These are phyloP conservation scores for Exidia glandulosa DNA, from an alignment of 768 basidiomycete species.

Conservation along the genomic window DNA sequence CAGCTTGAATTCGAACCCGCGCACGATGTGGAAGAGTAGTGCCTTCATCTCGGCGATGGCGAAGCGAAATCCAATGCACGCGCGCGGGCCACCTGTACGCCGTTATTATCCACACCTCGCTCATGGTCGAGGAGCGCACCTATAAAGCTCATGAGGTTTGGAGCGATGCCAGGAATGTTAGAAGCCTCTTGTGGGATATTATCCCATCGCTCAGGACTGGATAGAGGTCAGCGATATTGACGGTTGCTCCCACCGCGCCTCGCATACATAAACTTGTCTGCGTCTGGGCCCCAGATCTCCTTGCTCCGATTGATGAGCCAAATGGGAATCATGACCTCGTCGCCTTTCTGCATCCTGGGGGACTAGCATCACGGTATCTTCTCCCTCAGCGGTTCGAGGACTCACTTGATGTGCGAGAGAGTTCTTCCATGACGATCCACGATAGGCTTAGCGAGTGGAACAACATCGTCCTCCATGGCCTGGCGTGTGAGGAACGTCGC, in stretches of 20 bases:
- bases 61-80: conserved; percentile 11
- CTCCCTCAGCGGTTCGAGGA: background rate
- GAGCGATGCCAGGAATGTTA: conserved; percentile 51
- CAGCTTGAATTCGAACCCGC: conserved; percentile 7
- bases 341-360: conserved; percentile 21
- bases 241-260: conserved; percentile 4
- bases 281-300: conserved; percentile 53
- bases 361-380: background rate
- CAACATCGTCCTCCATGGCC: conserved; percentile 39
- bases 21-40: conserved; percentile 14
- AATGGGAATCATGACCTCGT: conserved; percentile 36
- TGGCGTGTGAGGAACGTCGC: conserved; percentile 32
- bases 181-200: conserved; percentile 26
- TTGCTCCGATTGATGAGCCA: conserved; percentile 38
- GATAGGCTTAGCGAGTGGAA: conserved; percentile 40
- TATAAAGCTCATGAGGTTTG: conserved; percentile 48
- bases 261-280: conserved; percentile 42
- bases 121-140: conserved; percentile 57
- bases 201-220: conserved; percentile 55
- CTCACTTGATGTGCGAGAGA: conserved; percentile 28
- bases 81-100: conserved; percentile 9
- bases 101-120: conserved; percentile 50
- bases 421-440: conserved; percentile 32
- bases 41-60: conserved; percentile 15
- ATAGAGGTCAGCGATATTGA: background rate